Evolutionary conservation across 352 stramenopile species (phyloP), one percentile per base, ranked within the genome.

Genomic region (Blastocystis sp.): DNA sequence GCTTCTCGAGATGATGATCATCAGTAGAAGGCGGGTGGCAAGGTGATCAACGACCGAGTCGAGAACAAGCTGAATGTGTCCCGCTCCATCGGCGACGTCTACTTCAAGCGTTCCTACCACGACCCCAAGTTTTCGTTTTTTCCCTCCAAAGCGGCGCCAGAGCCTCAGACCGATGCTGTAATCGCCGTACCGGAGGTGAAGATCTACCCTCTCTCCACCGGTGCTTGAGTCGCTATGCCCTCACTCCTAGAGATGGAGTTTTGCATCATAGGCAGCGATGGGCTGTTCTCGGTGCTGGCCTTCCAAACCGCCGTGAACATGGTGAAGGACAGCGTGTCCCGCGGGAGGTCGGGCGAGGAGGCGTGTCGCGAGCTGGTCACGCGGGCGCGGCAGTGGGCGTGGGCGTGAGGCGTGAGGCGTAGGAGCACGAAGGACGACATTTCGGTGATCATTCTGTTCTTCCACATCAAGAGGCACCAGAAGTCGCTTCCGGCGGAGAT

Each of bases 371-470:
- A 84, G 60, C 45, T 84, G 14, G 42, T 84, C 57, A 17, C 24
- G 28, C 57, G 74, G 17, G 54, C 74, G 10, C 74, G 74, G n/a
- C 24, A 28, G 74, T 84, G 66, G 11, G 42, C 19, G 2, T n/a
- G 14, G 4, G 43, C 3, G 17, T 28, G 34, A 9, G 45, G 24
- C 3, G 48, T 84, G 54, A 84, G 2, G 54, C 0, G 14, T 84
- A 84, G 74, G 24, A 84, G 43, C 9, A 68, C 74, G 17, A 84
- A 54, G 74, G 74, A 84, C 60, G 74, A 84, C 48, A 84, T 84
- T n/a, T 84, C 74, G 10, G 74, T 84, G 11, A 84, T 84, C 61
- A 69, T 84, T 84, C 74, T 84, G 14, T 84, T 84, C 74, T 84
- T 84, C 48, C 74, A 84, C 48, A 52, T 84, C 4, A 57, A 57